Evolutionary conservation across 2,329 filamentous ascomycete species (phyloP), one percentile per base, ranked within the genome.

Genomic region (Venturia pyrina): DNA sequence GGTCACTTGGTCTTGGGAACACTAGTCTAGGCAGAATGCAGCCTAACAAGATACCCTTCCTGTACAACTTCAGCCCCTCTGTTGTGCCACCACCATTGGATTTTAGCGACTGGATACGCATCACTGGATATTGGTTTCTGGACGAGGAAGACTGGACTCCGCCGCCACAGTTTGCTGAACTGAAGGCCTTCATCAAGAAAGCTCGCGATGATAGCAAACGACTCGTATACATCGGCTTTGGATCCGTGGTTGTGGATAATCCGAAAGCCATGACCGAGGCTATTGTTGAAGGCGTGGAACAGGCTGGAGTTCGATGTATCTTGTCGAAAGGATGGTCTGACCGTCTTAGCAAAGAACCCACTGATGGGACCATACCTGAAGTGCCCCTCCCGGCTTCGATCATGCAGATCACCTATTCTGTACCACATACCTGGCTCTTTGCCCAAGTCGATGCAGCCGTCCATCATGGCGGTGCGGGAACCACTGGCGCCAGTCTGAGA

Each of bases 281-380:
- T n/a, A 90, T 99, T 6, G 88, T 98, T 48, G 91, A 96, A 68
- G 93, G 92, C 0, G 93, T 99, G 0, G 78, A 88, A 62, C 96
- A 93, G 75, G 91, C 95, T 1, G 95, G 96, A 71, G 92, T 99
- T 5, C 88, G 93, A 68, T 98, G 95, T 75, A 92, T 99, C 68
- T 80, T 99, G 11, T 96, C 91, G 57, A 98, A 98, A 75, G 95
- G 95, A 40, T 99, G 95, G 95, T 97, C 92, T 1, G 93, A 98
- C 74, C 88, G 93, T 32, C 79, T 90, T 32, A 59, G 28, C 53
- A 59, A 59, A 59, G 83, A 83, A 67, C 43, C 21, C 43, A 56
- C 21, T 11, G 44, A 64, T 64, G 59, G 28, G 17, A 62, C 32
- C 5, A 64, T 37, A 46, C 79, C 83, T 0, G 87, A 90, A 70